Evolutionary conservation across 2,329 filamentous ascomycete species (phyloP).

Genomic region (Blastomyces silverae): DNA sequence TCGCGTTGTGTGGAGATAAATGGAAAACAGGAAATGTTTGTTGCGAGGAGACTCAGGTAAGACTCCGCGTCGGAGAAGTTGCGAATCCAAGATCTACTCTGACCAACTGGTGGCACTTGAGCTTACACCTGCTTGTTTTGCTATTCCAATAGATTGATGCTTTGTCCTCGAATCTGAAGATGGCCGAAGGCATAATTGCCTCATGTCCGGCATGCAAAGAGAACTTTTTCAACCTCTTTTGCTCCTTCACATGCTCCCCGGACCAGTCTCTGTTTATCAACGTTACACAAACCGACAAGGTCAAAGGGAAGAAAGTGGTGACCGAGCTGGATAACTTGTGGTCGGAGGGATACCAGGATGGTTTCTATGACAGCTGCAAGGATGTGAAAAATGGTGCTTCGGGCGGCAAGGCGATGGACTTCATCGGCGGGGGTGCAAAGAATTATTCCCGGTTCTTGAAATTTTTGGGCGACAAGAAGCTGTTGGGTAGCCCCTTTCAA

Average conservation of each 20-base stretch:
- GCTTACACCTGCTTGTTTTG: slow-evolving; percentile 1
- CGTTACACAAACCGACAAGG: slow-evolving; percentile 64
- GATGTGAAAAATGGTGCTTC: slow-evolving; percentile 97
- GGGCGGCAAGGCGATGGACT: slow-evolving; percentile 86
- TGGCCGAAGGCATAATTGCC: slow-evolving; percentile 80
- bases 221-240: slow-evolving; percentile 98
- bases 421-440: slow-evolving; percentile 92
- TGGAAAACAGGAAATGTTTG: slow-evolving; percentile 82
- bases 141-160: slow-evolving; percentile 56
- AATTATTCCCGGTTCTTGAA: slow-evolving; percentile 81
- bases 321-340: slow-evolving; percentile 87
- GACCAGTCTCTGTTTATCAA: slow-evolving; percentile 95
- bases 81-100: slow-evolving; percentile 27
- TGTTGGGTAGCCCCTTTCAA: slow-evolving; percentile 88
- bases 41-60: slow-evolving; percentile 69
- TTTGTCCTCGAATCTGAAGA: slow-evolving; percentile 75
- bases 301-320: slow-evolving; percentile 57
- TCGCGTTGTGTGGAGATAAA: slow-evolving; percentile 77
- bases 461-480: slow-evolving; percentile 87
- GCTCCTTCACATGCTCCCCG: slow-evolving; percentile 95
- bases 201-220: slow-evolving; percentile 95
- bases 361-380: slow-evolving; percentile 96
- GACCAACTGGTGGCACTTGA: neutral
- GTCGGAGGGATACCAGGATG: slow-evolving; percentile 72
- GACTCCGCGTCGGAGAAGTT: slow-evolving; percentile 10